Percentiles rank a stretch among this genome's conserved stretches.
Evolutionary conservation across 257 asterid genomes (phyloP).

Genomic region (Solanum bukasovii): DNA sequence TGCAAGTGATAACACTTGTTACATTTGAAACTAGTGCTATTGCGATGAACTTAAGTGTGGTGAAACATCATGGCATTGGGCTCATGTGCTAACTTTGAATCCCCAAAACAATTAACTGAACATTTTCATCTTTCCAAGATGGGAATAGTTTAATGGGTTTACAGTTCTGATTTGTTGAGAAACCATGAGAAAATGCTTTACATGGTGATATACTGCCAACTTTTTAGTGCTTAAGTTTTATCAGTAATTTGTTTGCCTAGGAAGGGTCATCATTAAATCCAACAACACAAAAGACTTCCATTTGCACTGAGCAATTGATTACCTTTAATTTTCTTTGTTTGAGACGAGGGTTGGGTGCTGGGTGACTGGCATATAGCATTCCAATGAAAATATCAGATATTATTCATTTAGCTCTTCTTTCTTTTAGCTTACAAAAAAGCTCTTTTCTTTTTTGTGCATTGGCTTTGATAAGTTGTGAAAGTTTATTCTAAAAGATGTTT

Average conservation of each 20-base stretch:
- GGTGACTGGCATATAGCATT: neutral
- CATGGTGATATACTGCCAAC: neutral
- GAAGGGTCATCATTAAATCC: neutral
- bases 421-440: neutral
- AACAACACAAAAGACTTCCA: neutral
- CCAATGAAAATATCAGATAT: neutral
- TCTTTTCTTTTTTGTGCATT: neutral
- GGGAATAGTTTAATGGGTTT: neutral
- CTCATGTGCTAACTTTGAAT: neutral
- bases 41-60: neutral
- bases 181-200: neutral
- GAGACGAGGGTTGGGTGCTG: neutral
- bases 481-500: neutral
- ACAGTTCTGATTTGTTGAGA: neutral
- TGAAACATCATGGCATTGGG: neutral
- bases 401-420: neutral
- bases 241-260: neutral
- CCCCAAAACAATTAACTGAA: neutral
- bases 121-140: neutral
- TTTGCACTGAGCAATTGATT: neutral
- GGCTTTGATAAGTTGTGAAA: neutral
- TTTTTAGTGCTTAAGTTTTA: neutral
- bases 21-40: neutral
- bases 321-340: neutral
- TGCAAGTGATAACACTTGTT: neutral